Evolutionary conservation across 257 asterid species (phyloP).

Genomic region (Schizonepeta tenuifolia): DNA sequence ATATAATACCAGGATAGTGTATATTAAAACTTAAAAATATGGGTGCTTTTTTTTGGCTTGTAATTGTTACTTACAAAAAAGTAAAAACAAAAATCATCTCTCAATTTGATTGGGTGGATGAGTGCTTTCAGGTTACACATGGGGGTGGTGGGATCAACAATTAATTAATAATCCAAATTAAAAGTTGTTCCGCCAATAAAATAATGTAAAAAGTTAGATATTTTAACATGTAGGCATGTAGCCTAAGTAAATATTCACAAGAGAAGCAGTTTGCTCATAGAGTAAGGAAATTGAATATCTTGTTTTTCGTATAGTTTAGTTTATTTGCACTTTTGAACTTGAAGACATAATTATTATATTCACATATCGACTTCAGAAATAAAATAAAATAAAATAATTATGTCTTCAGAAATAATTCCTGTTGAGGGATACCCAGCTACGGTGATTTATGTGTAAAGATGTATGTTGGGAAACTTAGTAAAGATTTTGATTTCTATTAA

Average conservation of each 20-base stretch:
- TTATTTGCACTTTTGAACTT: too few relatives aligned
- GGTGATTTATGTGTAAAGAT: too few relatives aligned
- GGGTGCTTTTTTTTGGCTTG: not conserved
- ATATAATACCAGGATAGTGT: too few relatives aligned
- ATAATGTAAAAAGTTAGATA: not conserved
- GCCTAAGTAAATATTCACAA: not conserved
- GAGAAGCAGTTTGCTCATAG: not conserved
- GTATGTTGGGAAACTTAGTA: too few relatives aligned
- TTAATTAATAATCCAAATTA: not conserved
- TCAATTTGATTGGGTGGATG: conserved; percentile 24
- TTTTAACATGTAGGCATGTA: not conserved
- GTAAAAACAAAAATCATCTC: not conserved
- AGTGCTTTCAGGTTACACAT: conserved; percentile 22
- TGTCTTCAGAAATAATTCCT: too few relatives aligned
- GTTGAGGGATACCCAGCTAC: too few relatives aligned
- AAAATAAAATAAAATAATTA: too few relatives aligned
- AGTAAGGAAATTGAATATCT: not conserved
- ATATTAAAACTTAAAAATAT: too few relatives aligned
- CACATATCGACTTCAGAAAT: too few relatives aligned
- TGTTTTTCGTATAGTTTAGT: not conserved
- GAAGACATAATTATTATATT: too few relatives aligned
- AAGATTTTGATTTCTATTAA: too few relatives aligned
- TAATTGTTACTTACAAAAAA: not conserved
- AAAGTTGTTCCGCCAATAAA: not conserved
- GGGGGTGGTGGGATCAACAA: conserved; percentile 22